Base-by-base conservation (phyloP, 768 basidiomycete genomes). In the Saitozyma podzolica region DNA sequence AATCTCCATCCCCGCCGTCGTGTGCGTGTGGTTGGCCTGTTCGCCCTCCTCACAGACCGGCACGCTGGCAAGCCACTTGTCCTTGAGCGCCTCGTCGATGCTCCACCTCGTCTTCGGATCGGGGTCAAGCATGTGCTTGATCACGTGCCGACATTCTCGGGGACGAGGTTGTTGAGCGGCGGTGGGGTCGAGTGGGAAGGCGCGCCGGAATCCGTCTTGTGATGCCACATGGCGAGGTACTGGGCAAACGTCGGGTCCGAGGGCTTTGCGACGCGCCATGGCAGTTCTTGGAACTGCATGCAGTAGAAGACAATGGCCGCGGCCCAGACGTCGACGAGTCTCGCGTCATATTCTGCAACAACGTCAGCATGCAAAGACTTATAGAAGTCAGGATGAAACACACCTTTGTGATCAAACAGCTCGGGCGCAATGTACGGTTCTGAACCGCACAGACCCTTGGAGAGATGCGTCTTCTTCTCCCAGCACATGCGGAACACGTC, bases 341-440 rank as follows among this genome's bases (percentile, higher is more conserved):
- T 89, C 6, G 95, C 95, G 73, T 98, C 95, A 77, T 98, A 99
- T 70, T 95, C 95, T 96, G 78, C 6, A 45, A 13, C 45, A 37
- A 10, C 37, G 56, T 67, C 55, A 58, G 59, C 48, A 50, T 29
- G 49, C 7, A 11, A 13, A 53, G 2, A 10, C 40, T 51, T 13
- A 6, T 11, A 47, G 6, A 11, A 47, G 13, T 11, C 45, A 13
- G 13, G 45, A 11, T 13, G 6, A 47, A 17, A 84, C 92, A 86
- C 84, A 95, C 95, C 92, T 87, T 96, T 94, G 75, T 89, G 87
- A 70, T 92, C 82, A 74, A 97, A 99, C 81, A 96, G 91, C 80
- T 99, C 95, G 39, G 96, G 96, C 9, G 95, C 95, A 74, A 99
- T 99, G 81, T 99, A 99, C 0, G 95, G 95, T 77, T 99, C 95